These are phyloP conservation scores for Fibroporia radiculosa DNA, from an alignment of 768 basidiomycete genomes.

Conservation along the genomic window DNA sequence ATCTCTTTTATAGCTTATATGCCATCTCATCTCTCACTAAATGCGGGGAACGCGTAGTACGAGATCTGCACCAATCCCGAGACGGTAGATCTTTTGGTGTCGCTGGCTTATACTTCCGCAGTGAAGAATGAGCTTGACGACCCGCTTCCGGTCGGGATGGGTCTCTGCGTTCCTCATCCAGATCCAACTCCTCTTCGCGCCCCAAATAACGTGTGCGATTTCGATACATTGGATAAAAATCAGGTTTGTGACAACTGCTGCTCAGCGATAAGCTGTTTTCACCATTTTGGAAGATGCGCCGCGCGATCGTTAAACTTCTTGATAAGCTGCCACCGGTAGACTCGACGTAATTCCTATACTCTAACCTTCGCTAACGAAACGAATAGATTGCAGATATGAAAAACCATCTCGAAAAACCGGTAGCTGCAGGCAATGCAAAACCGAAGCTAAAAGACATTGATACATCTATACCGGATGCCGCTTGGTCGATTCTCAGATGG, in stretches of 20 bases:
- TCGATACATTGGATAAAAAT: conserved; percentile 35
- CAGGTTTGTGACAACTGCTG: conserved; percentile 26
- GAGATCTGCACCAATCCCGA: conserved; percentile 59
- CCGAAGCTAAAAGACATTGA: conserved; percentile 48
- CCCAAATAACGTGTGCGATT: conserved; percentile 39
- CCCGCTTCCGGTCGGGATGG: conserved; percentile 54
- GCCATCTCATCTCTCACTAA: background rate
- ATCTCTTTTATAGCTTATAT: background rate
- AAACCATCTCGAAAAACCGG: conserved; percentile 43
- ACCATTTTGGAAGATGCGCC: conserved; percentile 35
- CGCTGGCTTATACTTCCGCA: conserved; percentile 51
- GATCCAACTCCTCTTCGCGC: background rate
- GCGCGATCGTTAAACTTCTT: conserved; percentile 34
- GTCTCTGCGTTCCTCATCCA: conserved; percentile 37
- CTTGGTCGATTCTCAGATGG: conserved; percentile 64
- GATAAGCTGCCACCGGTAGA: conserved; percentile 42
- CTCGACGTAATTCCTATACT: conserved; percentile 5
- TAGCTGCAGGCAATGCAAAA: conserved; percentile 41
- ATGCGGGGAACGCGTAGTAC: conserved; percentile 40
- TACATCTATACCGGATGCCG: conserved; percentile 41
- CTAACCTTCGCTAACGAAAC: background rate
- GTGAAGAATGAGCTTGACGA: conserved; percentile 45
- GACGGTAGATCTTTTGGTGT: conserved; percentile 63
- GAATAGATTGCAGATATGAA: conserved; percentile 50
- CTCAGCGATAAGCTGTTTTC: background rate